Base-by-base conservation (phyloP, 2,329 filamentous ascomycete genomes). In the Colletotrichum sidae region DNA sequence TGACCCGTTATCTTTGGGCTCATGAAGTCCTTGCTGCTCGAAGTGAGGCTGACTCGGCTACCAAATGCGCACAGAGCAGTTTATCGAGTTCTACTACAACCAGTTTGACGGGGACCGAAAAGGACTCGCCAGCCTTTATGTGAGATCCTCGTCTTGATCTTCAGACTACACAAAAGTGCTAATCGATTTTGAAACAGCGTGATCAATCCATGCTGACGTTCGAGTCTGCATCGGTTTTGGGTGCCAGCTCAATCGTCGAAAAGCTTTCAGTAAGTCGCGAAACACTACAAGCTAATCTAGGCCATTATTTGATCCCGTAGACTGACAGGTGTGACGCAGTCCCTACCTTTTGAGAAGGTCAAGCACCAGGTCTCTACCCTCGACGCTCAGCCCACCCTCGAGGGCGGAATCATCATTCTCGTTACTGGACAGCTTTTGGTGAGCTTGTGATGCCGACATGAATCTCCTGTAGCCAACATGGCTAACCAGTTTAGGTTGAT, bases 151-250 rank as follows among this genome's bases (percentile, higher is more conserved):
- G n/a, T 35, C 33, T 42, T 42, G 6, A 5, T 38, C 9, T 25
- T 25, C 4, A 25, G 25, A 25, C 25, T 5, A 25, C 25, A 25
- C 4, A 25, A n/a, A 60, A 37, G 37, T 44, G 25, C 47, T 63
- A 54, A 67, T 13, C 10, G 17, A 25, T 25, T 25, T 33, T 38
- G 34, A 13, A 47, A 39, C 38, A 97, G 93, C 89, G 92, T 74
- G 86, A 91, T 5, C 79, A 90, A 67, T 98, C 96, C 53, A 97
- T 97, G 92, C 86, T 98, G 80, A 97, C 95, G 55, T 98, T 97
- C 75, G 93, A 98, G 86, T 89, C 86, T 51, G 72, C 83, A 49
- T 88, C 90, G 12, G 79, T 87, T 66, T 83, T 88, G 74, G 94
- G 95, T 68, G 80, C 82, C 41, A 75, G 72, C 33, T 76, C 77